Percentiles rank a stretch among this genome's conserved stretches.
These are phyloP conservation scores for Spirogloea muscicola DNA, from an alignment of 139 green algal genomes.

Conservation along the genomic window DNA sequence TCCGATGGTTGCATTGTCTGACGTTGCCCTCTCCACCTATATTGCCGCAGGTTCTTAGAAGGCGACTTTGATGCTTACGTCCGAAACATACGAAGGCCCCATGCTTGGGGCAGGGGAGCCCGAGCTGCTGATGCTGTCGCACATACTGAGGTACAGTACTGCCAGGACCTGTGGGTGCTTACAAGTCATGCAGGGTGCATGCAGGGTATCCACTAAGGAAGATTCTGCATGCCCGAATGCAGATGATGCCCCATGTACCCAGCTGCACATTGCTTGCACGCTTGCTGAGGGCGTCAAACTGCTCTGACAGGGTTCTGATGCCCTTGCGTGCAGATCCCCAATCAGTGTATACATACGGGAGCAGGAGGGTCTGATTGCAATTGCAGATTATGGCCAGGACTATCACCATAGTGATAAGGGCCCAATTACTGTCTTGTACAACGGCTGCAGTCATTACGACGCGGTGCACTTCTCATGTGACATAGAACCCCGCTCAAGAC, in stretches of 20 bases:
- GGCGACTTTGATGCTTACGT: conserved; percentile 53
- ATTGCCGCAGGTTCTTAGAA: conserved; percentile 49
- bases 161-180: not conserved
- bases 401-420: conserved; percentile 10
- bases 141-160: conserved; percentile 35
- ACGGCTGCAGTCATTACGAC: conserved; percentile 46
- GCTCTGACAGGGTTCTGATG: not conserved
- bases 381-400: conserved; percentile 45
- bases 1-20: not conserved
- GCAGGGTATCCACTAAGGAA: not conserved
- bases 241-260: conserved; percentile 11
- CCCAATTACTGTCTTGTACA: conserved; percentile 44
- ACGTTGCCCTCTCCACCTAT: conserved; percentile 19
- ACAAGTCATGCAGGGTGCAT: not conserved
- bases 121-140: conserved; percentile 50
- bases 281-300: conserved; percentile 8
- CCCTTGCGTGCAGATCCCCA: conserved; percentile 8
- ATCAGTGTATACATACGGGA: conserved; percentile 48
- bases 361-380: conserved; percentile 35
- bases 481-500: not conserved
- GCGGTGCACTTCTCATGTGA: conserved; percentile 11
- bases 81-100: conserved; percentile 23
- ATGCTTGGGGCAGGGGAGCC: conserved; percentile 52
- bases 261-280: not conserved
- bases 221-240: not conserved